Evolutionary conservation across 1,284 basidiomycete species (phyloP), one percentile per base, ranked within the genome.

Genomic region (Melampsora americana): DNA sequence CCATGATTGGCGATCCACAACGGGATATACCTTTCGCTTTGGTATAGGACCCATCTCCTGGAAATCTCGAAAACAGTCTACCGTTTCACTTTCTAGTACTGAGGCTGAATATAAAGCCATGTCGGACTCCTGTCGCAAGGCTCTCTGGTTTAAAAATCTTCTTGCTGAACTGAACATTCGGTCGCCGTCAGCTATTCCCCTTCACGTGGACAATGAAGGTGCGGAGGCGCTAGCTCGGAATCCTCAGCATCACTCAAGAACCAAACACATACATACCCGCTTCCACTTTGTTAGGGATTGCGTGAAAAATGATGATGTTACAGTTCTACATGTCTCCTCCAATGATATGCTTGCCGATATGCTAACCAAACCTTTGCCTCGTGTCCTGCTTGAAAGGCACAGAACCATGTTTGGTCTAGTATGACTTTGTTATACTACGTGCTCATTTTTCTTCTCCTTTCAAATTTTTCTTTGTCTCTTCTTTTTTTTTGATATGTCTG

Each of bases 151-250:
- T 50, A 50, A n/a, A 50, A 50, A 12, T 50, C 48, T 26, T 26
- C n/a, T n/a, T n/a, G n/a, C n/a, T n/a, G n/a, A n/a, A 14, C 12
- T 61, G 12, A 61, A 61, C 11, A 61, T 61, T 26, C 26, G n/a
- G n/a, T n/a, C n/a, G n/a, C n/a, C n/a, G n/a, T 14, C 26, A 12
- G 16, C 32, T n/a, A n/a, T n/a, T n/a, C n/a, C n/a, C n/a, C n/a
- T n/a, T n/a, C n/a, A n/a, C n/a, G n/a, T n/a, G n/a, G 35, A 66
- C 30, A 66, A 66, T 39, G 64, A 66, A 35, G 64, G 64, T 20
- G 64, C 64, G 5, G 32, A 66, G 30, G 64, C 32, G 5, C n/a
- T n/a, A n/a, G n/a, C n/a, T n/a, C n/a, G n/a, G n/a, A n/a, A n/a
- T n/a, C n/a, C n/a, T n/a, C n/a, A n/a, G n/a, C n/a, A n/a, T n/a